Evolutionary conservation across 169 alveolate species (phyloP), one percentile per base, ranked within the genome.

Genomic region (Cryptosporidium sp.): DNA sequence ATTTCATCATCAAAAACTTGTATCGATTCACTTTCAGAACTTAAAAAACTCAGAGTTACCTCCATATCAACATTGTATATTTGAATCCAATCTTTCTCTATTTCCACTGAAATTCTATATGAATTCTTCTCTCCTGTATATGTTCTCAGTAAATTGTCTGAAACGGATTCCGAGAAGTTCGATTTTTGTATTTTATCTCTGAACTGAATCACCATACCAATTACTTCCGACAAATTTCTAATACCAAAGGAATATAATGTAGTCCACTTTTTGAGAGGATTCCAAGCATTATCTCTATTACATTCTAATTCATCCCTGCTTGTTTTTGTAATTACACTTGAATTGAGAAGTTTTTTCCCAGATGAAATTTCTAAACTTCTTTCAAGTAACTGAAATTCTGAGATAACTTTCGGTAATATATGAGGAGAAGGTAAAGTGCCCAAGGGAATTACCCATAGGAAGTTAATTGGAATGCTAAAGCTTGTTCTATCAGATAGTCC

Each of bases 381-480:
- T 39, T 80, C 89, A 39, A 39, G 43, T 80, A 18, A 16, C 48
- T 62, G 67, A 80, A 80, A 80, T n/a, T 80, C 74, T 10, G 59
- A 62, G 1, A 67, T 48, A 10, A 80, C 75, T 31, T 45, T 80
- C 23, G 89, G 48, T 18, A 80, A 45, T 43, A 80, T 80, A 80
- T 80, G 89, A n/a, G 89, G 89, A 14, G 89, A 80, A 18, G 89
- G 89, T 14, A 80, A 50, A 18, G 89, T 65, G 1, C 89, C 89
- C 10, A 80, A 29, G 8, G 89, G 89, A 23, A 80, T 59, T 16
- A 80, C 89, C 89, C 89, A 80, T 9, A 80, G 45, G 45, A 80
- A 80, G 51, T 80, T 80, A 16, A 80, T 80, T 10, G 89, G 89
- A 26, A 80, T 31, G 14, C 52, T 65, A 12, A 41, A 41, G n/a